Percentiles rank a stretch among this genome's conserved stretches.
Conservation (phyloP, 805 yeast genomes). For the Starmerella sirachaensis region DNA sequence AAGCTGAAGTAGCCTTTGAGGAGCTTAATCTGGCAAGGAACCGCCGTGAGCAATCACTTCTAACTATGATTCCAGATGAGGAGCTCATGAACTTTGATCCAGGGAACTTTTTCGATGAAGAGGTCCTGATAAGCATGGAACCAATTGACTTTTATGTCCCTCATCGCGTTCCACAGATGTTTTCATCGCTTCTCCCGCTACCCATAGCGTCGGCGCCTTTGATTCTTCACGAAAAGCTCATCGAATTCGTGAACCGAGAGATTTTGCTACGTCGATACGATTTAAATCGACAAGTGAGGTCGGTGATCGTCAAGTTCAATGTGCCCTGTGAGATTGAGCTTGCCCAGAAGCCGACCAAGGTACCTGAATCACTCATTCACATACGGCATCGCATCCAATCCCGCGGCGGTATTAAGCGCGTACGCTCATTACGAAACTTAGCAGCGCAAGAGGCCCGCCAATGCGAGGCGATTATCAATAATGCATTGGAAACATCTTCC, state of each 20-base stretch:
- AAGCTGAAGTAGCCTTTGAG: no score
- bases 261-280: conserved; percentile 28
- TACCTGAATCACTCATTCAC: conserved; percentile 44
- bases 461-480: not conserved
- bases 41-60: no score
- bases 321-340: conserved; percentile 55
- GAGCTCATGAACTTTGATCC: no score
- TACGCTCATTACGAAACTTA: not conserved
- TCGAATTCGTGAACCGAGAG: conserved; percentile 38
- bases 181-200: conserved; percentile 55
- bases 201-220: conserved; percentile 51
- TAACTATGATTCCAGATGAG: no score
- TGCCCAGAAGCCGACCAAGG: conserved; percentile 39
- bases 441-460: not conserved
- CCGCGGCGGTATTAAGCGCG: not conserved
- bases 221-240: conserved; percentile 57
- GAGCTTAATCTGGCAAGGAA: no score
- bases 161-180: conserved; percentile 25
- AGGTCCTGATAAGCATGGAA: no score
- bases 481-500: not conserved
- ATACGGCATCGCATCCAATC: not conserved
- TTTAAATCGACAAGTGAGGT: conserved; percentile 21
- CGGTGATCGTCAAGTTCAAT: conserved; percentile 34
- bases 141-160: not conserved
- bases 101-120: no score